Evolutionary conservation across 352 stramenopile species (phyloP).

Genomic region (Globisporangium rhizosaccharum): DNA sequence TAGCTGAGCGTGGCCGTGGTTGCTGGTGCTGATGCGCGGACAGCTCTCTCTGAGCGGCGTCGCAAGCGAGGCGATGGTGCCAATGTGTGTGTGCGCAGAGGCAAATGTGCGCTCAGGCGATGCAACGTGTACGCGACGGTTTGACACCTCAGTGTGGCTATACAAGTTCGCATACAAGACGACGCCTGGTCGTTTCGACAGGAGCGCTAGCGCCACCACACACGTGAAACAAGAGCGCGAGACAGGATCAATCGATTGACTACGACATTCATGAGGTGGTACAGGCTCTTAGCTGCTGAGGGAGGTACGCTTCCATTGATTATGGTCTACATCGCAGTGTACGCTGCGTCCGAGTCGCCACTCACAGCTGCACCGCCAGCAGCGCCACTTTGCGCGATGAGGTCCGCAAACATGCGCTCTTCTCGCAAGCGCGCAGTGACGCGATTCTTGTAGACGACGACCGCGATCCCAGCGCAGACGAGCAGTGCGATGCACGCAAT

Average conservation of each 20-base stretch:
- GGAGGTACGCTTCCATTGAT: too few relatives aligned
- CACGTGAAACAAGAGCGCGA: not conserved
- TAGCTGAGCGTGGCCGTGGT: too few relatives aligned
- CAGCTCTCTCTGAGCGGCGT: too few relatives aligned
- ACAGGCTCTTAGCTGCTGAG: too few relatives aligned
- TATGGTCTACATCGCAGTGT: constrained; percentile 4
- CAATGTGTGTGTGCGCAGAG: too few relatives aligned
- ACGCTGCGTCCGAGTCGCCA: constrained; percentile 1
- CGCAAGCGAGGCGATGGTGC: too few relatives aligned
- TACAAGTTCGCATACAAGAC: too few relatives aligned
- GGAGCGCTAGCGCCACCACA: not conserved
- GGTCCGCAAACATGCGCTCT: constrained; percentile 8
- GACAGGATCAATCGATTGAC: not conserved
- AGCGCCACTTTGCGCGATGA: not conserved
- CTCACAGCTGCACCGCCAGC: not conserved
- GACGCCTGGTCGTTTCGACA: too few relatives aligned
- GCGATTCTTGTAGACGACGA: constrained; percentile 2
- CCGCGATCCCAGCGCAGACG: not conserved
- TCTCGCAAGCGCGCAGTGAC: constrained; percentile 1
- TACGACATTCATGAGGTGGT: not conserved
- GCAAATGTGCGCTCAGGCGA: too few relatives aligned
- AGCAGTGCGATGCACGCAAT: not conserved
- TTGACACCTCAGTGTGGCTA: too few relatives aligned
- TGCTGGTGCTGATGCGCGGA: too few relatives aligned
- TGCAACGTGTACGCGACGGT: too few relatives aligned